Conservation (phyloP, 1,284 basidiomycete genomes). For the Apiotrichum gamsii region DNA sequence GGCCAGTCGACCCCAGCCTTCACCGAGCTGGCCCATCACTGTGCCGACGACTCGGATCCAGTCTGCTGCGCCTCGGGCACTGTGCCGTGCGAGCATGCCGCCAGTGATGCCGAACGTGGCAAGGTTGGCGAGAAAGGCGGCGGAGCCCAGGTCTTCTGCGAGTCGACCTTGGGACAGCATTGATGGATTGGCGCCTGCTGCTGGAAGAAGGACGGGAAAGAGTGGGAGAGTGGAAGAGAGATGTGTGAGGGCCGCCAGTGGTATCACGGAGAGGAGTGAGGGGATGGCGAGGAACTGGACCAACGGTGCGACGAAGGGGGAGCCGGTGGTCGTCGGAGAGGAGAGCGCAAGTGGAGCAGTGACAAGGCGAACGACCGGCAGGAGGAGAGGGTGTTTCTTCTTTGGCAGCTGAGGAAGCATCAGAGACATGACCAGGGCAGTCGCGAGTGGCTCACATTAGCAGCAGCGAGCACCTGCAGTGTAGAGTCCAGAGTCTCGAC, state of each 20-base stretch:
- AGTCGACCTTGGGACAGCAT: conserved; percentile 26
- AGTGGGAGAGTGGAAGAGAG: conserved; percentile 37
- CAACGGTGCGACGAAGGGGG: conserved; percentile 26
- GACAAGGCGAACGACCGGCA: conserved; percentile 32
- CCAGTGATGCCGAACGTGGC: conserved; percentile 44
- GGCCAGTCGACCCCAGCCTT: conserved; percentile 44
- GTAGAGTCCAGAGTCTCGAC: conserved; percentile 26
- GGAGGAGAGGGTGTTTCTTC: conserved; percentile 39
- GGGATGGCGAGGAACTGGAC: conserved; percentile 42
- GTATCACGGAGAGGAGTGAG: conserved; percentile 37
- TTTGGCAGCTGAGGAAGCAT: conserved; percentile 19
- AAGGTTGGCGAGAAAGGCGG: conserved; percentile 45
- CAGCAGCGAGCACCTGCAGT: conserved; percentile 27
- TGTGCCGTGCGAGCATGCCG: conserved; percentile 32
- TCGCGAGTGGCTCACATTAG: conserved; percentile 34
- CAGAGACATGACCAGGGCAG: neutral
- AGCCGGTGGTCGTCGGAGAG: neutral
- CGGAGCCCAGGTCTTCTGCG: conserved; percentile 34
- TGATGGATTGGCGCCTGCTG: conserved; percentile 18
- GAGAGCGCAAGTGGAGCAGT: conserved; percentile 30
- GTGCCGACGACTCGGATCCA: conserved; percentile 40
- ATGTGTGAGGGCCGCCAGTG: conserved; percentile 39
- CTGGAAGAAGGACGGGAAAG: conserved; percentile 36
- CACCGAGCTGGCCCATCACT: conserved; percentile 25
- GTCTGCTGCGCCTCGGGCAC: conserved; percentile 17